Conservation (phyloP, 2,329 filamentous ascomycete species). For the Xylariales sp. region DNA sequence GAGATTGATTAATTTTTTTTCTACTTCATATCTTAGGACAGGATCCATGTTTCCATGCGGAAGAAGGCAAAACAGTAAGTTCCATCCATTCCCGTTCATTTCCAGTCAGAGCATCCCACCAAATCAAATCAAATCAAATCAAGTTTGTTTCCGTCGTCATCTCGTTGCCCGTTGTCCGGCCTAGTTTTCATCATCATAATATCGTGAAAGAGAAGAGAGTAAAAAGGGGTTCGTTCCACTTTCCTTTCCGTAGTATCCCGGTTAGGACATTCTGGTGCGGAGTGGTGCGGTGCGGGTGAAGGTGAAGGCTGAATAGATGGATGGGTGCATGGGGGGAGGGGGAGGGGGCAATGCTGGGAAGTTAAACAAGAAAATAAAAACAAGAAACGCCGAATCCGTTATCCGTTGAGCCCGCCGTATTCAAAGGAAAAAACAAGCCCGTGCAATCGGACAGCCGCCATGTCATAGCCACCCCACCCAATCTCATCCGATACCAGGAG, state of each 20-base stretch:
- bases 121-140: constrained; percentile 4
- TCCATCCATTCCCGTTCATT: neutral
- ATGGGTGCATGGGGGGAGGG: neutral
- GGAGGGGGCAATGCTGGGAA: neutral
- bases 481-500: neutral
- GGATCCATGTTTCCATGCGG: neutral
- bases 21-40: no score
- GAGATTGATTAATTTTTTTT: neutral
- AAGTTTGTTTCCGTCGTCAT: constrained; percentile 4
- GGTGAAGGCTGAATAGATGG: neutral
- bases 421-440: neutral
- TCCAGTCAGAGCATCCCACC: neutral
- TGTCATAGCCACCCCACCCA: neutral
- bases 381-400: constrained; percentile 15
- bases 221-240: neutral
- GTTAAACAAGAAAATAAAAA: constrained; percentile 2
- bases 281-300: neutral
- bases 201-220: neutral
- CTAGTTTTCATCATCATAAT: constrained; percentile 16
- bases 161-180: neutral
- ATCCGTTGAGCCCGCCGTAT: neutral
- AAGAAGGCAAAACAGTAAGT: neutral
- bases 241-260: neutral
- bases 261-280: neutral
- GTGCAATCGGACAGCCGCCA: neutral